Evolutionary conservation across 495 filamentous ascomycete species (phyloP).

Genomic region (Aspergillus sclerotioniger): DNA sequence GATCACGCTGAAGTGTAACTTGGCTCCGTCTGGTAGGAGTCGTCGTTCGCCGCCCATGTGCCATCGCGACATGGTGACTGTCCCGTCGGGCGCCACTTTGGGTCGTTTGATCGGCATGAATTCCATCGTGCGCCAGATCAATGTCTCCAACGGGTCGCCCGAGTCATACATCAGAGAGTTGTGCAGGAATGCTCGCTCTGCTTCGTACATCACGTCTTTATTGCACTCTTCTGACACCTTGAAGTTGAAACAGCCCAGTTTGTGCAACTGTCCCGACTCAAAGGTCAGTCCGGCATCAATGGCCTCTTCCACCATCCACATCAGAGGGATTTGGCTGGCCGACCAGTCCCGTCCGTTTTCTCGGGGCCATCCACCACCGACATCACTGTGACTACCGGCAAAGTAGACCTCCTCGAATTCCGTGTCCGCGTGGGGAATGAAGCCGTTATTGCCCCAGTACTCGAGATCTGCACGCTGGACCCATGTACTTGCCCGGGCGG

Average conservation of each 20-base stretch:
- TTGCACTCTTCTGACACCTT: not conserved
- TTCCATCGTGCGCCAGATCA: conserved; percentile 23
- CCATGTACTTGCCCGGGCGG: conserved; percentile 14
- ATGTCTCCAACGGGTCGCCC: conserved; percentile 14
- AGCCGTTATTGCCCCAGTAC: not conserved
- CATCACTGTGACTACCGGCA: conserved; percentile 71
- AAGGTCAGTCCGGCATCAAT: conserved; percentile 67
- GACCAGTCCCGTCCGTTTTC: conserved; percentile 42
- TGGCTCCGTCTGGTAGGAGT: conserved; percentile 10
- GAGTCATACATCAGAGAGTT: conserved; percentile 17
- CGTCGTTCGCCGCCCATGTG: conserved; percentile 14
- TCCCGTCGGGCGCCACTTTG: conserved; percentile 17
- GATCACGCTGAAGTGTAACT: conserved; percentile 18
- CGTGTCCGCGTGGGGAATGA: not conserved
- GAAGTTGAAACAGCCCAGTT: conserved; percentile 54
- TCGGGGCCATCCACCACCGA: conserved; percentile 80
- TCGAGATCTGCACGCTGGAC: conserved; percentile 1
- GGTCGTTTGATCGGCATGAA: conserved; percentile 19
- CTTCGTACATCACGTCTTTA: conserved; percentile 1
- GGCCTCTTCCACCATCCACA: conserved; percentile 81
- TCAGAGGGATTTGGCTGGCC: conserved; percentile 67
- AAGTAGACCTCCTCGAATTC: conserved; percentile 67
- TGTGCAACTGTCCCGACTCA: conserved; percentile 61
- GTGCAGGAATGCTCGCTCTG: conserved; percentile 11
- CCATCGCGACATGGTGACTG: conserved; percentile 14